Base-by-base conservation (phyloP, 441 rosid genomes). In the Aquilaria agallochum region DNA sequence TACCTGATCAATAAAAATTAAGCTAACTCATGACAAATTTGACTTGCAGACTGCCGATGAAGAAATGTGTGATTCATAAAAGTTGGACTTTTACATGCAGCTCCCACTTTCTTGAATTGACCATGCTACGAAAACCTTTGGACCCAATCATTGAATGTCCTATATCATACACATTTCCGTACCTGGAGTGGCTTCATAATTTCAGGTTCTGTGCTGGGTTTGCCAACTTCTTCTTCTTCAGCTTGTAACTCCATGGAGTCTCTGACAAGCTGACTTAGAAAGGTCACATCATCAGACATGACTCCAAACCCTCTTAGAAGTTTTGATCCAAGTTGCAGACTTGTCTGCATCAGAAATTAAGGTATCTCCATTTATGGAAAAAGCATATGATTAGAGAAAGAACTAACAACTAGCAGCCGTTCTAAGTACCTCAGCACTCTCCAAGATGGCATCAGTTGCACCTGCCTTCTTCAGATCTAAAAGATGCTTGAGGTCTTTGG, bases 261-360 rank as follows among this genome's bases (percentile, higher is more conserved):
- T 56, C 96, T 80, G 42, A 91, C 80, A 47, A 91, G 81, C 75
- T 75, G 81, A 53, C 97, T 76, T 15, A 91, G 76, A 67, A 89
- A 84, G 73, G 84, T 79, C 13, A 94, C 97, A 30, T 94, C 99
- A 70, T 91, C 99, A 44, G 99, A 94, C 99, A 94, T 94, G 63
- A 91, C 94, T 45, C 99, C 99, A 54, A 94, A 80, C 14, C 90
- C 95, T 77, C 74, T 89, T 82, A 94, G 73, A 70, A 94, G 85
- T 84, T 80, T 91, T n/a, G 97, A 94, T 59, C 99, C 97, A 12
- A 94, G 87, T 70, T 91, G 96, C 65, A 94, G 73, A 71, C 99
- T 94, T 46, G 96, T 90, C 99, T 90, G 93, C 69, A 74, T 34
- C 52, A 44, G 56, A 31, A 53, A 72, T 60, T 53, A 58, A n/a